A percentile compares a stretch with the other conserved stretches of the same genome.
Evolutionary conservation across 139 green algal genomes (phyloP).

Genomic region (Asterochloris erici): DNA sequence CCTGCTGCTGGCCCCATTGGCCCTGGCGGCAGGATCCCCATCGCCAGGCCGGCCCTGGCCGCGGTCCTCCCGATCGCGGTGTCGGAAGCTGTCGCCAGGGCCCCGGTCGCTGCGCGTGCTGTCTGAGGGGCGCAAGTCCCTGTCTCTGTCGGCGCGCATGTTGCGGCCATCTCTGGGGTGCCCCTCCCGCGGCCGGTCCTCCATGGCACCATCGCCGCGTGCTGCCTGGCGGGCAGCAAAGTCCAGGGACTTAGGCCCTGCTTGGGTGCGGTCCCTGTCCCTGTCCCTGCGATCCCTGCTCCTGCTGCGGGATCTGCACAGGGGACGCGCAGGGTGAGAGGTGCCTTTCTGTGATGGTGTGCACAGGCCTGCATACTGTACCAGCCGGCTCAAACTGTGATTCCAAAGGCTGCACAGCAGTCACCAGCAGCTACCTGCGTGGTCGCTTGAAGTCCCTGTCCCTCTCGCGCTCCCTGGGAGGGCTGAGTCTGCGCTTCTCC

Average conservation of each 20-base stretch:
- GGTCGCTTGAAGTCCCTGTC: no score
- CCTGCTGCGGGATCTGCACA: slow-evolving; percentile 1
- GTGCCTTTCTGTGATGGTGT: no score
- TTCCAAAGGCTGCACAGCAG: no score
- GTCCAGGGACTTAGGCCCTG: background rate
- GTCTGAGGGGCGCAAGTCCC: slow-evolving; percentile 5
- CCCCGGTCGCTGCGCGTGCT: background rate
- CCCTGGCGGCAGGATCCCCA: background rate
- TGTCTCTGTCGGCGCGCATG: background rate
- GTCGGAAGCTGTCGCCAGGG: slow-evolving; percentile 2
- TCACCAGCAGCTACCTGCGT: no score
- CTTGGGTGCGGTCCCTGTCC: slow-evolving; percentile 13
- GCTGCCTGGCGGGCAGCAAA: slow-evolving; percentile 18
- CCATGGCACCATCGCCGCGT: background rate
- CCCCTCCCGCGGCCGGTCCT: background rate
- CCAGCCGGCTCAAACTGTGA: no score
- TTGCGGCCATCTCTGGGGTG: slow-evolving; percentile 2
- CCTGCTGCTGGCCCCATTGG: slow-evolving; percentile 3
- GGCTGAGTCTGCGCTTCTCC: background rate
- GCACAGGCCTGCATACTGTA: no score
- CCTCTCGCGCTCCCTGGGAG: no score
- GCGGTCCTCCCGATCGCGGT: background rate
- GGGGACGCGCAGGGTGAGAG: no score
- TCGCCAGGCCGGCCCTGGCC: background rate
- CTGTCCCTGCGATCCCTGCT: background rate